Evolutionary conservation across 306 rosid genomes (phyloP).

Genomic region (Lathyrus sativus): DNA sequence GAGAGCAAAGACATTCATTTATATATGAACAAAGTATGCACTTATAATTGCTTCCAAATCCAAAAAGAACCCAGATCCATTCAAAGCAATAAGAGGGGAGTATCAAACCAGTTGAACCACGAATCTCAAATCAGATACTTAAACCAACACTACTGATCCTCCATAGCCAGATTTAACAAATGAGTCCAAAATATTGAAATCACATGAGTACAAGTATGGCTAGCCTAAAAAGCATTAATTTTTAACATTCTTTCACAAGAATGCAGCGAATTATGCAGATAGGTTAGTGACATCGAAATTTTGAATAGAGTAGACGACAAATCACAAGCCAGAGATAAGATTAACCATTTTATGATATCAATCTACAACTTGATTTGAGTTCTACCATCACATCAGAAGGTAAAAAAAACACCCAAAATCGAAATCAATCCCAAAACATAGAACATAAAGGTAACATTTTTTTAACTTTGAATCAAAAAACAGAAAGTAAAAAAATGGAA

Average conservation of each 20-base stretch:
- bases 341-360: neutral
- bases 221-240: neutral
- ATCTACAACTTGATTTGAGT: slow-evolving; percentile 3
- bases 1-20: slow-evolving; percentile 6
- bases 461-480: neutral
- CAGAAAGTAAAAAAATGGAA: neutral
- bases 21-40: neutral
- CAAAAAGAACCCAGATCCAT: neutral
- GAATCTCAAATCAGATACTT: too few species aligned
- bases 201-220: neutral
- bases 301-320: neutral
- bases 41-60: neutral
- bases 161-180: neutral
- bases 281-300: neutral
- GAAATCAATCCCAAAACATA: neutral
- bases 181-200: neutral
- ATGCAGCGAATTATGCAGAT: neutral
- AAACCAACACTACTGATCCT: too few species aligned
- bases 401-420: too few species aligned
- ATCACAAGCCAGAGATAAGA: neutral
- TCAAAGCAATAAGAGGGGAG: too few species aligned
- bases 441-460: neutral
- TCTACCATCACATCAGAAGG: neutral
- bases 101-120: too few species aligned
- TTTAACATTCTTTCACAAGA: neutral